phyloP scores from a whole-genome alignment of 352 stramenopile species.

The Globisporangium polare region DNA sequence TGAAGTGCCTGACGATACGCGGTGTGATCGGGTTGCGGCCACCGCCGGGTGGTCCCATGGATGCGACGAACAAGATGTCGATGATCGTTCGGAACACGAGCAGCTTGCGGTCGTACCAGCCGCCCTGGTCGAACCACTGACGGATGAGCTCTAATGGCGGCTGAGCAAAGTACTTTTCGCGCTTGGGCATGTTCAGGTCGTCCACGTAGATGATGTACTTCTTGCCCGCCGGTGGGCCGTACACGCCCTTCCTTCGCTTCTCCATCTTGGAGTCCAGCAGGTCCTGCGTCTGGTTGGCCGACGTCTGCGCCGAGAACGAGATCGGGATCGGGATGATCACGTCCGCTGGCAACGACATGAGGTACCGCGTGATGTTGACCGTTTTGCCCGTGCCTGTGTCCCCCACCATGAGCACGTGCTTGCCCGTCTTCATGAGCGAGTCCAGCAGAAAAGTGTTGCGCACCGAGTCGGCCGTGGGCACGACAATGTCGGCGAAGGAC shows the following conservation, averaged over 20 bases:
- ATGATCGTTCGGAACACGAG: conserved; percentile 88
- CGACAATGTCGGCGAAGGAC: conserved; percentile 90
- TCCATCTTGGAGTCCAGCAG: conserved; percentile 92
- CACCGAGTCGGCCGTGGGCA: conserved; percentile 92
- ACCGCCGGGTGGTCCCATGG: conserved; percentile 91
- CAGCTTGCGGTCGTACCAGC: conserved; percentile 94
- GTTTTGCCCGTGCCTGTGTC: conserved; percentile 94
- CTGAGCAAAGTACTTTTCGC: conserved; percentile 93
- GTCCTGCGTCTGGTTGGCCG: conserved; percentile 91
- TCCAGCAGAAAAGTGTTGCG: conserved; percentile 92
- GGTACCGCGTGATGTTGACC: conserved; percentile 89
- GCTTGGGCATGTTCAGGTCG: conserved; percentile 95
- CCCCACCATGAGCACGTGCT: conserved; percentile 94
- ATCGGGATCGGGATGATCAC: conserved; percentile 89
- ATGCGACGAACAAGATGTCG: conserved; percentile 86
- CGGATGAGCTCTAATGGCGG: conserved; percentile 93
- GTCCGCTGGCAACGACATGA: conserved; percentile 83
- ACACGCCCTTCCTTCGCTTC: conserved; percentile 91
- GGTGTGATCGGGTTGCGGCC: conserved; percentile 90
- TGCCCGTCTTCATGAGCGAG: conserved; percentile 71
- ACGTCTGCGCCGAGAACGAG: conserved; percentile 91
- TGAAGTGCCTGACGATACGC: conserved; percentile 91
- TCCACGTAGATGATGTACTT: conserved; percentile 95
- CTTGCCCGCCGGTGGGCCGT: conserved; percentile 88
- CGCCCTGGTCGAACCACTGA: conserved; percentile 93